Percentiles rank a stretch among this genome's conserved stretches.
These are phyloP conservation scores for Cercospora sp. DNA, from an alignment of 2,329 filamentous ascomycete species.

Conservation along the genomic window DNA sequence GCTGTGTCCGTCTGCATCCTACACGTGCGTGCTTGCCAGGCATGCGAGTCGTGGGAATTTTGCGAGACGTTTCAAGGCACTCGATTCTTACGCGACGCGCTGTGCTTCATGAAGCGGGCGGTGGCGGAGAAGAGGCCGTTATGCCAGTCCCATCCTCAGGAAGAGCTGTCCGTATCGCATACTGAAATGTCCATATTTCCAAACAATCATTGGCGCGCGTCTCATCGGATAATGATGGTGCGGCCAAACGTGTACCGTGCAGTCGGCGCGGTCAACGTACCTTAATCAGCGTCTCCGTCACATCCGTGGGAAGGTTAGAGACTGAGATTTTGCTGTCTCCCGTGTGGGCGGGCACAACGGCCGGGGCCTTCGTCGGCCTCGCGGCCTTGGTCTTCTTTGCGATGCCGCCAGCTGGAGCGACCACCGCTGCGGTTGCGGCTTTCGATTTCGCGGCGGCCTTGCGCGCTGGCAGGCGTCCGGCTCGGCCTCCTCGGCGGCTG, in stretches of 20 bases:
- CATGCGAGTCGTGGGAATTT: conserved; percentile 29
- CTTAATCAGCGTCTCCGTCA: conserved; percentile 97
- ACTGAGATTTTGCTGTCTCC: conserved; percentile 96
- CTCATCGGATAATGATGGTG: conserved; percentile 32
- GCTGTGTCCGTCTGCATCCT: conserved; percentile 29
- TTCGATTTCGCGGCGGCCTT: conserved; percentile 55
- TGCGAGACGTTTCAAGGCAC: conserved; percentile 17
- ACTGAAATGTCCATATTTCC: conserved; percentile 18
- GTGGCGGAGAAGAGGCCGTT: conserved; percentile 19
- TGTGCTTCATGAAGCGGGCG: conserved; percentile 27
- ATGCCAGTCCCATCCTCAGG: conserved; percentile 13
- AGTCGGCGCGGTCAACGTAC: conserved; percentile 88
- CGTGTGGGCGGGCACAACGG: conserved; percentile 59
- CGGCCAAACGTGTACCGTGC: conserved; percentile 41
- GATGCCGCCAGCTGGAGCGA: conserved; percentile 80
- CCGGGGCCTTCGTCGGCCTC: conserved; percentile 58
- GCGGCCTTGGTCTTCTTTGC: conserved; percentile 67
- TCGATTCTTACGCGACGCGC: conserved; percentile 15
- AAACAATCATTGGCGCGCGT: conserved; percentile 16
- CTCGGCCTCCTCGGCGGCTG: conserved; percentile 46
- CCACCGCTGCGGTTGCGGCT: conserved; percentile 41
- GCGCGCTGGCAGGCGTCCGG: conserved; percentile 48
- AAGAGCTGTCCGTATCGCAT: conserved; percentile 11
- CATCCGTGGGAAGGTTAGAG: conserved; percentile 97
- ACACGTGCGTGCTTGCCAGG: conserved; percentile 35